phyloP scores from a whole-genome alignment of 768 basidiomycete genomes.

The Lenzites betulinus region DNA sequence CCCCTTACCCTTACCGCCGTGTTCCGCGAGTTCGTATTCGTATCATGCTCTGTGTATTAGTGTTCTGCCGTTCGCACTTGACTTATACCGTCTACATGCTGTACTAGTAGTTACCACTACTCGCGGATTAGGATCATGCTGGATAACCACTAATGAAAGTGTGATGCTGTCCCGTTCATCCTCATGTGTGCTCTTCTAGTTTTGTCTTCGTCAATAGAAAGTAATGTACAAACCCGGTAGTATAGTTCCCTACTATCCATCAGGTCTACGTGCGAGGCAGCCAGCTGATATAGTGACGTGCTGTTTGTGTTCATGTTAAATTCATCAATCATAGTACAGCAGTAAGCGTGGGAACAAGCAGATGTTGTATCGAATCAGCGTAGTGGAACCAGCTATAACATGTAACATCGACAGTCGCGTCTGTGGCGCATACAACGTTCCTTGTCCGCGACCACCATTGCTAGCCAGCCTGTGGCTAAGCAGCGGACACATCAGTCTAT shows the following conservation, averaged over 20 bases:
- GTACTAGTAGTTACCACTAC: slow-evolving; percentile 25
- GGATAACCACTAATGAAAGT: slow-evolving; percentile 20
- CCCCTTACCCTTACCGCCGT: not conserved
- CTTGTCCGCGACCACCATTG: not conserved
- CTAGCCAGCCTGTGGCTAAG: not conserved
- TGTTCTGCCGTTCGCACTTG: slow-evolving; percentile 19
- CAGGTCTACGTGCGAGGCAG: not conserved
- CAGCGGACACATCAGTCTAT: not conserved
- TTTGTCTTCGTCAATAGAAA: not conserved
- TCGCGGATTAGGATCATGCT: slow-evolving; percentile 23
- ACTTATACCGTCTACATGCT: slow-evolving; percentile 26
- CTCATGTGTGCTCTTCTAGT: not conserved
- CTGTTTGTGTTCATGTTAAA: too few species aligned
- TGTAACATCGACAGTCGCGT: not conserved
- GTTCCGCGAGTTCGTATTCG: slow-evolving; percentile 12
- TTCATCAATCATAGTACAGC: not conserved
- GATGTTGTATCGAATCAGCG: too few species aligned
- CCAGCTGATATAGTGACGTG: too few species aligned
- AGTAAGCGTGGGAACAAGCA: not conserved
- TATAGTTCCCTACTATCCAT: too few species aligned
- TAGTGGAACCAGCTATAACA: not conserved
- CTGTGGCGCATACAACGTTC: not conserved
- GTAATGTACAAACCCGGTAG: not conserved
- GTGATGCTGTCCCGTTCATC: slow-evolving; percentile 5
- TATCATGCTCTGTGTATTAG: slow-evolving; percentile 23